These are phyloP conservation scores for Papiliotrema laurentii DNA, from an alignment of 1,284 basidiomycete species.

Conservation along the genomic window DNA sequence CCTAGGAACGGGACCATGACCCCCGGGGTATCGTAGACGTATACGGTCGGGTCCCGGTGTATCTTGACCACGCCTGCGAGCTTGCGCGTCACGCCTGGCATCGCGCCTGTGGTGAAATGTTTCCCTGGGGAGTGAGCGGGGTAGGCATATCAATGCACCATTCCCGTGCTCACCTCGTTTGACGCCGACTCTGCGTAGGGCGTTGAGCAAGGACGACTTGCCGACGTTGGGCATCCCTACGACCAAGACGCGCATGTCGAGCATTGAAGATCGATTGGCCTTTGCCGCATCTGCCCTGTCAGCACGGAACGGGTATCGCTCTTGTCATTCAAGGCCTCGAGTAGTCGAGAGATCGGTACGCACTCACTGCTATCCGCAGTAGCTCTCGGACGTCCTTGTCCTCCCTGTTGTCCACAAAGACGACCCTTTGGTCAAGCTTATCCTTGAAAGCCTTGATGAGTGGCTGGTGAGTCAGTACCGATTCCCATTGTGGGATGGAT, in stretches of 20 bases:
- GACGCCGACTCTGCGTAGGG: conserved; percentile 82
- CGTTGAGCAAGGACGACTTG: conserved; percentile 90
- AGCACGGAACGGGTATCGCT: not conserved
- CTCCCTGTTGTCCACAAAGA: conserved; percentile 53
- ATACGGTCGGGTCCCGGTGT: conserved; percentile 71
- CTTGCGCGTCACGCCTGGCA: conserved; percentile 80
- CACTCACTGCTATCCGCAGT: conserved; percentile 48
- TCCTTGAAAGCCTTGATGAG: conserved; percentile 49
- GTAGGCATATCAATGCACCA: not conserved
- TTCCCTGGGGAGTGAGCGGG: conserved; percentile 57
- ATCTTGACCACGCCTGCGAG: conserved; percentile 79
- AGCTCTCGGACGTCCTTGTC: conserved; percentile 51
- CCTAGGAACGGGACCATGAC: conserved; percentile 98
- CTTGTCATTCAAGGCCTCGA: too few relatives aligned
- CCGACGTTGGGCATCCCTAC: conserved; percentile 99
- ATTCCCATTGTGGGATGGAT: not conserved
- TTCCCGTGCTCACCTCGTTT: conserved; percentile 65
- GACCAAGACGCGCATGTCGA: conserved; percentile 79
- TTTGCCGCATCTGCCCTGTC: conserved; percentile 57
- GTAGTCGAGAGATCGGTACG: conserved; percentile 17
- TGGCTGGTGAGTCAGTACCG: conserved; percentile 31
- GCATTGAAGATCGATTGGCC: conserved; percentile 54
- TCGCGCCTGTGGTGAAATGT: conserved; percentile 80
- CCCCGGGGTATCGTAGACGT: conserved; percentile 93
- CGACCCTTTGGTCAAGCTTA: conserved; percentile 49